Evolutionary conservation across 129 eudicot species (phyloP), one percentile per base, ranked within the genome.

Genomic region (Oenanthe sinensis): DNA sequence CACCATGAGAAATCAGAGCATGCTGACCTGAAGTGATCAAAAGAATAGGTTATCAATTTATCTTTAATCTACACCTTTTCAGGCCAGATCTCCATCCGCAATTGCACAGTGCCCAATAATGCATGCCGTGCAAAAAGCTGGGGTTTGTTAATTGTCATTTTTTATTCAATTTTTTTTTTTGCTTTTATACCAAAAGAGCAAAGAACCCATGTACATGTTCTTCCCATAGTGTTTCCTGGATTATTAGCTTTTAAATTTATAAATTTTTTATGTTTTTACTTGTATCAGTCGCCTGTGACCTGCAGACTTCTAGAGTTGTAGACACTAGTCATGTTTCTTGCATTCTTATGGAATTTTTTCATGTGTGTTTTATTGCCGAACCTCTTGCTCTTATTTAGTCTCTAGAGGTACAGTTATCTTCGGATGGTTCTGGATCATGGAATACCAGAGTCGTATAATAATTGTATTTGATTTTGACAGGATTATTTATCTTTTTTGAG

Each of bases 1-100:
- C 84, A 85, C 85, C 93, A 92, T 58, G 79, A 79, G 30, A 78
- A 84, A 80, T 78, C 70, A 52, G 83, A 79, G 6, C 52, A 73
- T 48, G 48, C 74, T 3, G 81, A 78, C 54, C 47, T 69, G 40
- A 74, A 49, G 75, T 12, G 22, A 28, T 15, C 3, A 19, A 12
- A 30, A 28, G 16, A 33, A 40, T 28, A 26, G 8, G 49, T 30
- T 22, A 37, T 52, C 7, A 14, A 7, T 30, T 46, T 48, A 20
- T 39, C 9, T 49, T 30, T 17, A 45, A 36, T 71, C 39, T 67
- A 28, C 24, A 44, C 42, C 30, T 13, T 49, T 28, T 5, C 36
- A 55, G 74, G 20, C 47, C 67, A 46, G 39, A 48, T 68, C 65
- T 68, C 42, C 40, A 33, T 12, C 72, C 39, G 75, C 68, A 65